phyloP scores from a whole-genome alignment of 2,329 filamentous ascomycete genomes.

The Arachnopeziza araneosa region DNA sequence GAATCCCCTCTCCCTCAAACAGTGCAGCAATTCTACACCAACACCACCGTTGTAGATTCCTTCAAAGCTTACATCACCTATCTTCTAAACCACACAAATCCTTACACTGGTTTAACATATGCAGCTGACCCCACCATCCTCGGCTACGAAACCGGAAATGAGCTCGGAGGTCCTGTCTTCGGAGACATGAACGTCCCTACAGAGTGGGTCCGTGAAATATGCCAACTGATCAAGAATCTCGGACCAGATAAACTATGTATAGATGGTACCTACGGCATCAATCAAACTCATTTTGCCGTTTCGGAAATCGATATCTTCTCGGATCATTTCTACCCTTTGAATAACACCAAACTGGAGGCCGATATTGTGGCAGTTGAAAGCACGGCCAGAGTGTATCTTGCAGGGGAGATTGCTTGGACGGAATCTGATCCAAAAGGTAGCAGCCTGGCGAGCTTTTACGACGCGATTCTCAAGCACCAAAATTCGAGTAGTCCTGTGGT shows the following conservation, averaged over 20 bases:
- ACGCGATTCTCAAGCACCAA: conserved; percentile 34
- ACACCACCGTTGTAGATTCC: conserved; percentile 35
- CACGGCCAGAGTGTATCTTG: conserved; percentile 37
- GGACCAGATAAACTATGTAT: conserved; percentile 39
- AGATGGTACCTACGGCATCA: conserved; percentile 45
- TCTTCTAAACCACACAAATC: conserved; percentile 41
- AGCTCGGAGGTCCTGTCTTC: conserved; percentile 39
- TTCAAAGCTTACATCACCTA: conserved; percentile 43
- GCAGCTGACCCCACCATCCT: conserved; percentile 46
- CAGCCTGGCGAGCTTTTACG: conserved; percentile 37
- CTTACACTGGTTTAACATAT: conserved; percentile 40
- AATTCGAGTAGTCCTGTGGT: conserved; percentile 25
- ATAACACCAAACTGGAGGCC: conserved; percentile 34
- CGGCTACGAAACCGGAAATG: conserved; percentile 45
- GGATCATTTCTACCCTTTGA: conserved; percentile 43
- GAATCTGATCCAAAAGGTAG: conserved; percentile 25
- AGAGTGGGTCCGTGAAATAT: conserved; percentile 39
- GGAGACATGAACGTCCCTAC: conserved; percentile 40
- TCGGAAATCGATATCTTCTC: conserved; percentile 42
- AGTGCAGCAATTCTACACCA: conserved; percentile 43
- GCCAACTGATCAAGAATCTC: conserved; percentile 34
- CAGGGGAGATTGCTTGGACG: conserved; percentile 44
- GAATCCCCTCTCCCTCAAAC: conserved; percentile 33
- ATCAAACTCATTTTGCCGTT: conserved; percentile 37
- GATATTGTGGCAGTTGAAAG: conserved; percentile 35